Evolutionary conservation across 1,284 basidiomycete genomes (phyloP), one percentile per base, ranked within the genome.

Genomic region (Phaffia rhodozyma): DNA sequence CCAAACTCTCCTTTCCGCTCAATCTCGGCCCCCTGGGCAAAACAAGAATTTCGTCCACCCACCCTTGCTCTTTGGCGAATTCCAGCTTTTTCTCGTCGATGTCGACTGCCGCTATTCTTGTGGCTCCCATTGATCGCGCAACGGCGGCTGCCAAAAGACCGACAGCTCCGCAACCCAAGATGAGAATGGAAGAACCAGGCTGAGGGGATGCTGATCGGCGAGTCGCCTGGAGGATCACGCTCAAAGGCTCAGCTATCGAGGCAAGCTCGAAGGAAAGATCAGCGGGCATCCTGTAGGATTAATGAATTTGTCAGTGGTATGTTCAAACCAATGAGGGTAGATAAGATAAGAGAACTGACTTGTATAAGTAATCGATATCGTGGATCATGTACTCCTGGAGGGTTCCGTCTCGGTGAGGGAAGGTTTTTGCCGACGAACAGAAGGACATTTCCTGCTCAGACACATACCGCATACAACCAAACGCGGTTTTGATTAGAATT

Each of bases 331-430:
- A 62, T 32, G 20, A 5, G 27, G 43, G 38, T 32, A 61, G 23
- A 0, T 54, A 2, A 43, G 38, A 43, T 11, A 64, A 51, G 60
- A 52, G 30, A 6, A 83, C 87, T 75, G 75, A 91, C 88, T 86
- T 87, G 78, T 94, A 89, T 53, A 92, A 82, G 66, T 90, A 81
- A 71, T 86, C 81, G 0, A 84, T 83, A 2, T 91, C 91, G 76
- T 93, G 91, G 76, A 89, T 91, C 82, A 97, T 88, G 69, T 81
- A 80, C 65, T 84, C 83, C 75, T 91, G 88, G 58, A 97, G 82
- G 5, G 91, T 94, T 3, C 93, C 93, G 71, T 97, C 91, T 29
- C 88, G 81, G 73, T 97, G 93, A 55, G 93, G 93, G 75, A 86
- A 89, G 13, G 89, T 91, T 75, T 93, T 90, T 55, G 93, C 93